Percentiles rank a stretch among this genome's conserved stretches.
These are phyloP conservation scores for Syzygium malaccense DNA, from an alignment of 441 rosid genomes.

Conservation along the genomic window DNA sequence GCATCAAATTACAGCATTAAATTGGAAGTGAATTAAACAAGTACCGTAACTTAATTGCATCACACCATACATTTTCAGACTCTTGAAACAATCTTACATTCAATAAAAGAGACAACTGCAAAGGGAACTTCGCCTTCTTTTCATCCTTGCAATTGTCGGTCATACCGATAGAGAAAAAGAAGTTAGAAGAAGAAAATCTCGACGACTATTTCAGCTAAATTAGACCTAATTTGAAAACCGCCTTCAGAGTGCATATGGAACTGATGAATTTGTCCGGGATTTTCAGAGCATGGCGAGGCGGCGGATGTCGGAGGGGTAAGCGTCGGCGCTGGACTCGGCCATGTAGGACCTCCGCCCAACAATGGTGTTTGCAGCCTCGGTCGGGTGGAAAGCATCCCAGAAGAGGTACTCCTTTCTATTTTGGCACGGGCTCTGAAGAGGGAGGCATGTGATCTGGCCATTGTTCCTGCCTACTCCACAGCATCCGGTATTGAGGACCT, in stretches of 20 bases:
- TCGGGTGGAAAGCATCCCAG: conserved; percentile 11
- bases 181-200: neutral
- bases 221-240: neutral
- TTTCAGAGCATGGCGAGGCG: neutral
- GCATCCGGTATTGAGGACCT: neutral
- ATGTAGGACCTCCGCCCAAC: neutral
- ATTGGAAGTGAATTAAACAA: neutral
- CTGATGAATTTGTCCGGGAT: neutral
- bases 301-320: neutral
- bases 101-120: neutral
- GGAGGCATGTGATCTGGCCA: conserved; percentile 6
- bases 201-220: neutral
- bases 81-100: neutral
- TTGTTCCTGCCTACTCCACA: conserved; percentile 8
- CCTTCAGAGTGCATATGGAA: neutral
- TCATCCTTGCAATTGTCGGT: neutral
- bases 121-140: neutral
- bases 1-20: neutral
- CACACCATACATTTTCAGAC: neutral
- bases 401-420: neutral
- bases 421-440: neutral
- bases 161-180: neutral
- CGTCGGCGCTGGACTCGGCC: neutral
- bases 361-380: neutral
- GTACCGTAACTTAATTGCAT: neutral